phyloP scores from a whole-genome alignment of 352 stramenopile species.

The Globisporangium rhizosaccharum region DNA sequence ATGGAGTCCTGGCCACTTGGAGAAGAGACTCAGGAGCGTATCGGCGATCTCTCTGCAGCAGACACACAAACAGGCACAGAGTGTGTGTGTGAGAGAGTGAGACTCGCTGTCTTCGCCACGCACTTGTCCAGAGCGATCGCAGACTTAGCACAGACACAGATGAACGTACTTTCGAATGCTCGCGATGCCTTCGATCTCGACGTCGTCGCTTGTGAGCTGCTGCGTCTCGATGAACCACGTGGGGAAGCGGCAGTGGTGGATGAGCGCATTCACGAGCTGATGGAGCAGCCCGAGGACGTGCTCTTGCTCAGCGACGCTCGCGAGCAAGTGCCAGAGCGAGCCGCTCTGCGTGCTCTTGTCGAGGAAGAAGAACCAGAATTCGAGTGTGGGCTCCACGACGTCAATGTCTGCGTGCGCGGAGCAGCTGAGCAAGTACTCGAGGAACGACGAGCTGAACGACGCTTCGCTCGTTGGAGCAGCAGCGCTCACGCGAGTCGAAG shows the following conservation, averaged over 20 bases:
- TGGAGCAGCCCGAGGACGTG: slow-evolving; percentile 43
- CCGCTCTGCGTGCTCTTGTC: slow-evolving; percentile 49
- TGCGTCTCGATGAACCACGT: slow-evolving; percentile 49
- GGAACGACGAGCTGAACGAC: slow-evolving; percentile 27
- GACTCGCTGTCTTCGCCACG: too few relatives aligned
- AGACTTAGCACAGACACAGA: neutral
- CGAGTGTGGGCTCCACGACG: slow-evolving; percentile 64
- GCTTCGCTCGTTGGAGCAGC: neutral
- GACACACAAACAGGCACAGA: neutral
- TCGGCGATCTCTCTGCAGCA: slow-evolving; percentile 66
- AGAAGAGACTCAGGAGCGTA: slow-evolving; percentile 75
- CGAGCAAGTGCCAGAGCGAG: slow-evolving; percentile 36
- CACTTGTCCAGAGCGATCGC: neutral
- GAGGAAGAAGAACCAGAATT: slow-evolving; percentile 88
- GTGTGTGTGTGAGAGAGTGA: neutral
- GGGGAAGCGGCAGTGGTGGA: slow-evolving; percentile 61
- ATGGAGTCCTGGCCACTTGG: slow-evolving; percentile 60
- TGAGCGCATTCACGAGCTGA: slow-evolving; percentile 63
- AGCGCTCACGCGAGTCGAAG: neutral
- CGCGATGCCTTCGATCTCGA: slow-evolving; percentile 45
- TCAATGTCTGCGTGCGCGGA: slow-evolving; percentile 47
- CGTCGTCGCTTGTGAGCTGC: slow-evolving; percentile 48
- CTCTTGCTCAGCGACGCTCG: slow-evolving; percentile 16
- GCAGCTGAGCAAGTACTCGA: slow-evolving; percentile 61
- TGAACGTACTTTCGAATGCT: slow-evolving; percentile 44